Percentiles rank a stretch among this genome's conserved stretches.
Evolutionary conservation across 108 stramenopile species (phyloP).

Genomic region (Epithemia pelagica): DNA sequence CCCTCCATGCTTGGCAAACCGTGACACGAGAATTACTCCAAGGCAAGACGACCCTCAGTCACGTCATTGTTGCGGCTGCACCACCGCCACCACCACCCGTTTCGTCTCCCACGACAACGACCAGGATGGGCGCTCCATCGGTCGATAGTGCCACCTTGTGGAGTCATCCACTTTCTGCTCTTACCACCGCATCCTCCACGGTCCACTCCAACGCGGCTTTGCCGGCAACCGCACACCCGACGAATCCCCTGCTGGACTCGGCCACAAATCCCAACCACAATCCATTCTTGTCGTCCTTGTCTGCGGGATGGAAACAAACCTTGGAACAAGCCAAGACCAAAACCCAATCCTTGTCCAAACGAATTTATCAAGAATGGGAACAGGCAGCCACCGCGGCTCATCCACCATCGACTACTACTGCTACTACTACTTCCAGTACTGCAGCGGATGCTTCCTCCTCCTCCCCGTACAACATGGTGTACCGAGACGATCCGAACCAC

Average conservation of each 20-base stretch:
- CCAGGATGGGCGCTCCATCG: not conserved
- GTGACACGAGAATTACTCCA: not conserved
- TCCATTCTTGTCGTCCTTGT: not conserved
- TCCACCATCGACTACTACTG: too few species aligned
- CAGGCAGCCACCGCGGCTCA: not conserved
- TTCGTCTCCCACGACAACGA: not conserved
- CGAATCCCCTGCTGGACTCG: not conserved
- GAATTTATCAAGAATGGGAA: conserved; percentile 4
- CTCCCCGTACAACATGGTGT: not conserved
- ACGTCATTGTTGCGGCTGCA: not conserved
- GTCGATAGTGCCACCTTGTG: not conserved
- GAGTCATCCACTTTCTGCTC: not conserved
- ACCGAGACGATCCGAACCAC: not conserved
- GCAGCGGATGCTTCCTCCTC: not conserved
- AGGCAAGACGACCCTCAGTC: not conserved
- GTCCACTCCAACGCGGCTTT: not conserved
- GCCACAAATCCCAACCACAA: not conserved
- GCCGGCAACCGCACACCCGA: not conserved
- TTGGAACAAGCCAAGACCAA: conserved; percentile 1
- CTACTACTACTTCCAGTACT: too few species aligned
- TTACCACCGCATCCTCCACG: not conserved
- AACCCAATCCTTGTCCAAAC: conserved; percentile 2
- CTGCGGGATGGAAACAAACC: conserved; percentile 1
- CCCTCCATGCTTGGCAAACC: not conserved
- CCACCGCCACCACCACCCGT: not conserved